Evolutionary conservation across 192 early-diverging fungal genomes (phyloP), one percentile per base, ranked within the genome.

Genomic region (Kappamyces sp.): DNA sequence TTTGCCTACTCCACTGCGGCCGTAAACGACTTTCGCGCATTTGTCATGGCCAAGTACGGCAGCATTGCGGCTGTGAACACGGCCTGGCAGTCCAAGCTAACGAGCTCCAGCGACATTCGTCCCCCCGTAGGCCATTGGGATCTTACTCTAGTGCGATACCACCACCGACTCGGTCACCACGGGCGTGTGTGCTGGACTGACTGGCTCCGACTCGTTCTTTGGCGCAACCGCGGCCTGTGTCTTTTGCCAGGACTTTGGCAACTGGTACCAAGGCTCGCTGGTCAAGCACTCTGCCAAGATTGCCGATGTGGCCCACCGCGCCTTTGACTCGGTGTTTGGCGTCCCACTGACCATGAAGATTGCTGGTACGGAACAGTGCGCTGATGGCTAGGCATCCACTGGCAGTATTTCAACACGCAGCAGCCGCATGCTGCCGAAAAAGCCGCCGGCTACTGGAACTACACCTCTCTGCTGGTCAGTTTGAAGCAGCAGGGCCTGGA

Each of bases 371-470:
- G 23, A 23, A 23, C 23, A 23, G 23, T 23, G 23, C 23, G 23
- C 23, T 23, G 23, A 23, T 23, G 0, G 23, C 23, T 23, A 23
- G 23, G 23, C 23, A 23, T 62, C 4, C 61, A 62, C 34, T 62
- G 61, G 61, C 51, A 49, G 51, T 62, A 41, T 49, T 62, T 37
- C 35, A 49, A 62, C 31, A 43, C 49, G n/a, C 12, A 5, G 6
- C 46, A 55, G 13, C 61, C 61, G 3, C 32, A 40, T 6, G 32
- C 51, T 55, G 61, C 61, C 39, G 61, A 62, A 39, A 55, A 52
- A 55, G 38, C 50, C 31, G 61, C 61, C 31, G 61, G 61, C 8
- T 62, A 62, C 61, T 62, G 61, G 61, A 42, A 62, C 41, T 62
- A 62, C 41, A 5, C 61, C 12, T 31, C 52, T 2, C 10, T 62